Percentiles rank a stretch among this genome's conserved stretches.
These are phyloP conservation scores for Spiromastix sp. DNA, from an alignment of 2,329 filamentous ascomycete genomes.

Conservation along the genomic window DNA sequence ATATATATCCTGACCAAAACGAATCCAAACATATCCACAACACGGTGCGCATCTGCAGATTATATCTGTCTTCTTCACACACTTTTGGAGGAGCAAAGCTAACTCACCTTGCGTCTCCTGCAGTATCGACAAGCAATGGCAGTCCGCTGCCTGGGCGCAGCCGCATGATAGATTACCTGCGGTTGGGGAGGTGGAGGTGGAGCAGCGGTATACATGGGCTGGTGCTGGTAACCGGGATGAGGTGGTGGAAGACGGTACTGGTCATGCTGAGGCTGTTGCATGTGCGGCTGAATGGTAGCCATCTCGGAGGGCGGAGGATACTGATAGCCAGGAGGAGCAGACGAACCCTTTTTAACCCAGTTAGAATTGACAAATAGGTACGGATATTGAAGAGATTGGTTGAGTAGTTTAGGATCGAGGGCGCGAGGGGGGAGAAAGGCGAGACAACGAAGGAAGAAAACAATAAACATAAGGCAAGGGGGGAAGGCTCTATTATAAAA, in stretches of 20 bases:
- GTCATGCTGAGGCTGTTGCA: constrained; percentile 28
- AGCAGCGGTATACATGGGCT: constrained; percentile 29
- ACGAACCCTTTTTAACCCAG: constrained; percentile 9
- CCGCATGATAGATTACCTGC: constrained; percentile 33
- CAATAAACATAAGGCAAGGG: too few species aligned
- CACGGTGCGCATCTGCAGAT: too few species aligned
- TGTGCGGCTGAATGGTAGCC: constrained; percentile 31
- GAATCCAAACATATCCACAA: too few species aligned
- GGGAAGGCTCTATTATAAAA: constrained; percentile 2
- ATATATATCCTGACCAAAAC: not conserved
- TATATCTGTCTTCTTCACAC: too few species aligned
- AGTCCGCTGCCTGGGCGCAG: constrained; percentile 40
- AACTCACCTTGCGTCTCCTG: constrained; percentile 40
- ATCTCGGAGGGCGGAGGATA: constrained; percentile 26
- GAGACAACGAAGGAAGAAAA: not conserved
- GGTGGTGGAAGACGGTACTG: constrained; percentile 21
- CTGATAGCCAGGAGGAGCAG: constrained; percentile 16
- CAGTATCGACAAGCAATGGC: constrained; percentile 44
- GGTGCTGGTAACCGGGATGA: constrained; percentile 26
- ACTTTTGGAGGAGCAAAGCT: not conserved
- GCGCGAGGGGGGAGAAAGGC: not conserved
- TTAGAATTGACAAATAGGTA: constrained; percentile 20
- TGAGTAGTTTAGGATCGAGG: constrained; percentile 2
- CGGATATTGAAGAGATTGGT: not conserved
- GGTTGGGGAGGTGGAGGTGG: constrained; percentile 25